Base-by-base conservation (phyloP, 2,329 filamentous ascomycete genomes). In the Ophiocordyceps polyrhachis-furcata region DNA sequence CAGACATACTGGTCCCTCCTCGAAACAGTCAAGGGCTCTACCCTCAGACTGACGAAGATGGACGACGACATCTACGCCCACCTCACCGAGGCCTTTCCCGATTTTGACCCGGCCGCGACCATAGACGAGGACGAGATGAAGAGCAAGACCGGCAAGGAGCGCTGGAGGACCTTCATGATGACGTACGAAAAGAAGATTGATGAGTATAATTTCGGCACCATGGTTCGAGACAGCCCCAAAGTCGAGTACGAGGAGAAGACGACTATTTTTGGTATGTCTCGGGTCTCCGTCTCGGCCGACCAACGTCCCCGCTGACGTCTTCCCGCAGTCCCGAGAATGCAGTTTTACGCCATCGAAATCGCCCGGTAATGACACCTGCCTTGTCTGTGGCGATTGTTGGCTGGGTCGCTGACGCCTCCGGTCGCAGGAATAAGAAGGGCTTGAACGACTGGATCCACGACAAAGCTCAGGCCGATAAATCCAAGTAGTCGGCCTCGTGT, bases 361-460 rank as follows among this genome's bases (percentile, higher is more conserved):
- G 66, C 65, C 40, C 62, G 66, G 63, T 60, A 51, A 17, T 45
- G 20, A 19, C 5, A 11, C 21, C 21, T n/a, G n/a, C n/a, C 5
- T 32, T 1, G n/a, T 32, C 5, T 12, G 2, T 9, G 20, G 8
- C 3, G 11, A 13, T 7, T 20, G 23, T 1, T 12, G 8, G 8
- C 21, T n/a, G 7, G 52, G 44, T 45, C 21, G 25, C 48, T 54
- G 29, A 55, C 41, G 15, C 2, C 9, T 28, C 81, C 51, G 71
- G 74, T 14, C 17, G 21, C 43, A 78, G 85, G 71, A 98, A 98
- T 65, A 81, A 81, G 48, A 74, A 75, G 45, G 89, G 89, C 25
- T 66, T 96, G 47, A 98, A 98, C 58, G 91, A 98, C 63, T 98
- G 91, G 91, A 78, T 98, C 50, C 91, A 89, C 62, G 88, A 96